Evolutionary conservation across 768 basidiomycete species (phyloP), one percentile per base, ranked within the genome.

Genomic region (Steccherinum ochraceum): DNA sequence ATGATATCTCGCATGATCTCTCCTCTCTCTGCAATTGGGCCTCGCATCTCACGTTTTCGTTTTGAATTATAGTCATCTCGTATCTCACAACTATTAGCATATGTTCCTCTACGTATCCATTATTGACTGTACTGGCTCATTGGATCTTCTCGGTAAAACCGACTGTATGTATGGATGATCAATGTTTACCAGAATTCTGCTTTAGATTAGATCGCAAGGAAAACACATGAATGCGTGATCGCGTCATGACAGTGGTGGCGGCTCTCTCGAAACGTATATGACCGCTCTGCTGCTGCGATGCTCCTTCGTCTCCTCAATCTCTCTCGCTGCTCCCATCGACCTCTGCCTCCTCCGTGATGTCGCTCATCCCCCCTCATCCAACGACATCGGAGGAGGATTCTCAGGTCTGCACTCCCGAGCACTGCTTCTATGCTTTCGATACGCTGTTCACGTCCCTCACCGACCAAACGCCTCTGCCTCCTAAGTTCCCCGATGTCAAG

Each of bases 351-450:
- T 35, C 30, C 30, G 41, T 23, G 52, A 84, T 83, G 81, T 78
- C 80, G 59, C 75, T 80, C 66, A 59, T 78, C 60, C 79, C 78
- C 41, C 70, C 75, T 45, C 67, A 78, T 65, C 77, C 76, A 56
- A 66, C 68, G 58, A 67, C 71, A 58, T 70, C 69, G 54, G 74
- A 69, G 55, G 60, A 66, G 61, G 72, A 70, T 51, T 62, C 64
- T 57, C 61, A 72, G 53, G 70, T 73, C 58, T 92, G 89, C 73
- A 75, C 69, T 16, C 77, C 75, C 26, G 83, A 88, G 58, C 89
- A 93, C 64, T 87, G 85, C 62, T 90, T 81, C 64, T 77, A 86
- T 64, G 86, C 86, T 42, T 93, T 90, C 64, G 89, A 92, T 62
- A 70, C 84, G 24, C 72, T 92, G 49, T 89, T 86, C 66, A 90